phyloP scores from a whole-genome alignment of 768 basidiomycete genomes.

The Chalciporus chontae region DNA sequence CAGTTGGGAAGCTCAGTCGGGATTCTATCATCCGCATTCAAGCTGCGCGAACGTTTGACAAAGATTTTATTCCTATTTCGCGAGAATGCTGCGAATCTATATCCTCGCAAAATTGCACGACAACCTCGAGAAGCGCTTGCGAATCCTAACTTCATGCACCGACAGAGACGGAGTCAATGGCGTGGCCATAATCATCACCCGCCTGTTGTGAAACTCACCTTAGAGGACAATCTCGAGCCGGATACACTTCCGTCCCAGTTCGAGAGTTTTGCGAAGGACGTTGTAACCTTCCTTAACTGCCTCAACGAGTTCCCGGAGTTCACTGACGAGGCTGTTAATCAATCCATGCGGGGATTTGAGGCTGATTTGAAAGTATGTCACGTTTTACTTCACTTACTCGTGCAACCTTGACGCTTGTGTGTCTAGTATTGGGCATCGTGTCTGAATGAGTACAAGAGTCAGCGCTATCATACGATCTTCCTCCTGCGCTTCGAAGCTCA shows the following conservation, averaged over 20 bases:
- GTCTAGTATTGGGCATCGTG: slow-evolving; percentile 54
- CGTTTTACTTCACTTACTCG: neutral
- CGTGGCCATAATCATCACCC: slow-evolving; percentile 33
- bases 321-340: slow-evolving; percentile 48
- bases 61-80: slow-evolving; percentile 50
- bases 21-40: slow-evolving; percentile 51
- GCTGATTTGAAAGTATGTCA: slow-evolving; percentile 45
- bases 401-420: slow-evolving; percentile 10
- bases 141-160: slow-evolving; percentile 35
- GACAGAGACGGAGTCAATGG: slow-evolving; percentile 28
- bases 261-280: slow-evolving; percentile 44
- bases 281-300: slow-evolving; percentile 50
- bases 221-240: slow-evolving; percentile 42
- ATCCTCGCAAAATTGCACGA: slow-evolving; percentile 44
- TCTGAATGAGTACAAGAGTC: slow-evolving; percentile 45
- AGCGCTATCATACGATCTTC: slow-evolving; percentile 3
- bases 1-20: slow-evolving; percentile 56
- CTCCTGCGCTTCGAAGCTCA: slow-evolving; percentile 4
- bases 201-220: slow-evolving; percentile 34
- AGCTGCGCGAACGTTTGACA: slow-evolving; percentile 47
- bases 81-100: slow-evolving; percentile 55
- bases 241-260: slow-evolving; percentile 48
- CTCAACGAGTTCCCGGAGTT: slow-evolving; percentile 58
- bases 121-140: slow-evolving; percentile 38
- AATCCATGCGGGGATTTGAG: slow-evolving; percentile 47